Evolutionary conservation across 2,329 filamentous ascomycete genomes (phyloP), one percentile per base, ranked within the genome.

Genomic region (Xylaria sp.): DNA sequence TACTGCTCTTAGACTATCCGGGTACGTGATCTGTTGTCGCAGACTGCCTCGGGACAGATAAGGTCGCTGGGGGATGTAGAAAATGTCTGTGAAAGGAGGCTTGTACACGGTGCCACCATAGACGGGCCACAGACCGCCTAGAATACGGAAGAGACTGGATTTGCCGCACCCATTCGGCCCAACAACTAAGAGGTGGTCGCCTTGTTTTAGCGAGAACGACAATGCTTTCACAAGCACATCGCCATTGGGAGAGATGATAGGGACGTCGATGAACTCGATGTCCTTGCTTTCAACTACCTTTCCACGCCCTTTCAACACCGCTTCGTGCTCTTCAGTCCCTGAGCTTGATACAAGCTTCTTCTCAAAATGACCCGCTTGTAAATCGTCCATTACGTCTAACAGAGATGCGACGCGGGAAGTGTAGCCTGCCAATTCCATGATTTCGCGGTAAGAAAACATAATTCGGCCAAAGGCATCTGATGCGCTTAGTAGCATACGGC

Each of bases 131-230:
- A 99, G 85, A 0, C 96, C 96, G 69, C 96, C 96, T 0, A 99
- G 88, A 74, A 99, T 99, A 44, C 96, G 90, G 87, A 99, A 99
- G 3, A 99, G 86, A 17, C 92, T 97, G 0, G 93, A 97, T 81
- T 99, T 99, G 49, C 96, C 96, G 80, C 96, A 99, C 44, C 96
- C 96, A 79, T 99, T 99, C 26, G 96, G 96, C 0, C 96, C 96
- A 49, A 98, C 93, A 49, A 99, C 96, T 44, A 99, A 88, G 6
- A 99, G 87, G 75, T 99, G 96, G 68, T 97, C 93, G 64, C 94
- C 93, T 1, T 92, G 91, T 65, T 90, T 88, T 71, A 99, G 93
- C 33, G 90, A 89, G 82, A 99, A 99, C 42, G 93, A 96, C 4
- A 99, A 86, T 23, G 91, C 90, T 68, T 89, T 90, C 63, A 98